phyloP scores from a whole-genome alignment of 2,329 filamentous ascomycete species.

The Neonectria coccinea region DNA sequence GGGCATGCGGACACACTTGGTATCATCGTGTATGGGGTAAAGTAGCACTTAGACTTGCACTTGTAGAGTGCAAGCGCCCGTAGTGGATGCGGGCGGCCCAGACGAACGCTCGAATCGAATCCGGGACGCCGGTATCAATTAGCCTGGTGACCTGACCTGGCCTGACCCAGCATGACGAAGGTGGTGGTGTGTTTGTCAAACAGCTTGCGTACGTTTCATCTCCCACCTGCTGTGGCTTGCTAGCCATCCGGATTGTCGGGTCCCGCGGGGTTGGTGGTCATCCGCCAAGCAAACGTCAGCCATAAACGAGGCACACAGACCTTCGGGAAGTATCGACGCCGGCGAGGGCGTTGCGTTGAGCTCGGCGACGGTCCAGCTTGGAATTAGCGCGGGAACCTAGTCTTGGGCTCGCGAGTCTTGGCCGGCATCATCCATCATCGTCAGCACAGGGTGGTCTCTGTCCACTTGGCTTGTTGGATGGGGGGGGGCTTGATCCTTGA shows the following conservation, averaged over 20 bases:
- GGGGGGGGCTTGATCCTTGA: not conserved
- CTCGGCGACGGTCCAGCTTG: not conserved
- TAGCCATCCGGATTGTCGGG: slow-evolving; percentile 23
- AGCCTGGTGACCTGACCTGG: not conserved
- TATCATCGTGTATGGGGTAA: slow-evolving; percentile 15
- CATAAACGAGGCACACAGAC: slow-evolving; percentile 6
- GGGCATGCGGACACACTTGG: not conserved
- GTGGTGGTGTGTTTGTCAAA: not conserved
- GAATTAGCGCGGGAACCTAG: not conserved
- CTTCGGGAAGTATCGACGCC: not conserved
- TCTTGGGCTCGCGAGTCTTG: not conserved
- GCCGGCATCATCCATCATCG: not conserved
- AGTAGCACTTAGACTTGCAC: slow-evolving; percentile 3
- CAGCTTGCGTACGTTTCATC: not conserved
- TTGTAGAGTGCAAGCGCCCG: not conserved
- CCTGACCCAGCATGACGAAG: not conserved
- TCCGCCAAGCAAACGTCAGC: slow-evolving; percentile 26
- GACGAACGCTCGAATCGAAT: slow-evolving; percentile 17
- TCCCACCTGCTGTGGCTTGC: not conserved
- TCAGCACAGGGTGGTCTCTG: not conserved
- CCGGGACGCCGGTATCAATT: not conserved
- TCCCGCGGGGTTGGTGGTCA: slow-evolving; percentile 5
- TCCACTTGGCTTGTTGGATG: not conserved
- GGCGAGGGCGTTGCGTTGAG: slow-evolving; percentile 13
- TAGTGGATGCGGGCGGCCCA: slow-evolving; percentile 1